Conservation (phyloP, 768 basidiomycete genomes). For the Melanogaster broomeanus region DNA sequence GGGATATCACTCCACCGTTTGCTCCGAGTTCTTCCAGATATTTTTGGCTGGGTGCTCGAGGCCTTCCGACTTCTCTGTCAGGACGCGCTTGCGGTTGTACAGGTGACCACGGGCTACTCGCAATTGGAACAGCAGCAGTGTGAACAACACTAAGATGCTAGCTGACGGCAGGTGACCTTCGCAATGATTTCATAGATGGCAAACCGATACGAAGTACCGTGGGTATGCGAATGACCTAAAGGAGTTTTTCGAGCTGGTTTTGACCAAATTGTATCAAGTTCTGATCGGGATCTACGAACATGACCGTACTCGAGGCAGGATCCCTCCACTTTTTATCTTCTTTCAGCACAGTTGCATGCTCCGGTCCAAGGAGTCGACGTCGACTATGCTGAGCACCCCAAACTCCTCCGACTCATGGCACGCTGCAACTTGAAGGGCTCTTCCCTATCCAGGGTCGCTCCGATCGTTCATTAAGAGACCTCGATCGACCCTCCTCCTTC, state of each 20-base stretch:
- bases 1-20: neutral
- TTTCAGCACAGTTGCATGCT: too few species aligned
- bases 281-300: slow-evolving; percentile 23
- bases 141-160: neutral
- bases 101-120: neutral
- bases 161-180: neutral
- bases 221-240: slow-evolving; percentile 14
- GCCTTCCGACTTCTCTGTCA: neutral
- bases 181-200: slow-evolving; percentile 24
- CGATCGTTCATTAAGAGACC: slow-evolving; percentile 14
- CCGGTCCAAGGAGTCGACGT: neutral
- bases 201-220: slow-evolving; percentile 22
- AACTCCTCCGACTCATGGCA: neutral
- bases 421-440: too few species aligned
- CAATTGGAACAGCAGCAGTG: neutral
- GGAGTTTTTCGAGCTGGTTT: slow-evolving; percentile 21
- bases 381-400: neutral
- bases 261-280: slow-evolving; percentile 29
- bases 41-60: neutral
- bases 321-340: neutral
- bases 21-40: neutral
- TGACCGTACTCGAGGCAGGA: neutral
- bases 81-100: neutral
- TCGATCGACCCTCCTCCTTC: neutral
- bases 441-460: too few species aligned